Conservation (phyloP, 176 grass and related monocot species). For the sorghum (Sorghum bicolor) region DNA sequence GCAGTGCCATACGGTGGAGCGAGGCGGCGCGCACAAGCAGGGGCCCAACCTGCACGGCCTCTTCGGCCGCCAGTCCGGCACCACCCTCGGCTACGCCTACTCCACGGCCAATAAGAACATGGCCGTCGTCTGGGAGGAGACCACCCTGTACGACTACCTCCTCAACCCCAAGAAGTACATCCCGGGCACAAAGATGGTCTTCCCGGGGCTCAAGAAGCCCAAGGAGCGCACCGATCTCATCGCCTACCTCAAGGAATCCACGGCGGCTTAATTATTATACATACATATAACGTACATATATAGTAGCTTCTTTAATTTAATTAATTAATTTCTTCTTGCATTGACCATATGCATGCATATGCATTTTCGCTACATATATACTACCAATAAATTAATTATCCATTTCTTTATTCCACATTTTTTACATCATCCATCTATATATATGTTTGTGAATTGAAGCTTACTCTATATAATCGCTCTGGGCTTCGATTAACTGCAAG, state of each 20-base stretch:
- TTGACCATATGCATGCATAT: no score
- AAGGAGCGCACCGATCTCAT: conserved; percentile 70
- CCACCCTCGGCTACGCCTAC: conserved; percentile 66
- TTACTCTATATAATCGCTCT: no score
- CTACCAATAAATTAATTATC: no score
- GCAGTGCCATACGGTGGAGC: conserved; percentile 94
- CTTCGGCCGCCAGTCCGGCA: conserved; percentile 76
- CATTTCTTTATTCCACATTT: no score
- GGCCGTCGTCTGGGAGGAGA: conserved; percentile 70
- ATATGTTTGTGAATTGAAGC: no score
- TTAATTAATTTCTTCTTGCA: no score
- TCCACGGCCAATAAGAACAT: conserved; percentile 70
- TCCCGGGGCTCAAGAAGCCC: conserved; percentile 78
- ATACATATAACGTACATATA: no score
- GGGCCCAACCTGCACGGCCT: conserved; percentile 73
- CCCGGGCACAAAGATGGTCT: conserved; percentile 78
- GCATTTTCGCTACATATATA: no score
- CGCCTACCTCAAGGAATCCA: conserved; percentile 69
- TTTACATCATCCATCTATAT: no score
- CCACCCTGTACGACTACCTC: conserved; percentile 68
- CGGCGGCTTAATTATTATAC: conserved; percentile 27
- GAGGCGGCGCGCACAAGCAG: conserved; percentile 85
- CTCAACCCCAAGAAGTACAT: conserved; percentile 87
- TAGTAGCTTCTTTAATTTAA: no score
- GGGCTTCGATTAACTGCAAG: no score